Evolutionary conservation across 345 rosid species (phyloP).

Genomic region (Moricandia arvensis): DNA sequence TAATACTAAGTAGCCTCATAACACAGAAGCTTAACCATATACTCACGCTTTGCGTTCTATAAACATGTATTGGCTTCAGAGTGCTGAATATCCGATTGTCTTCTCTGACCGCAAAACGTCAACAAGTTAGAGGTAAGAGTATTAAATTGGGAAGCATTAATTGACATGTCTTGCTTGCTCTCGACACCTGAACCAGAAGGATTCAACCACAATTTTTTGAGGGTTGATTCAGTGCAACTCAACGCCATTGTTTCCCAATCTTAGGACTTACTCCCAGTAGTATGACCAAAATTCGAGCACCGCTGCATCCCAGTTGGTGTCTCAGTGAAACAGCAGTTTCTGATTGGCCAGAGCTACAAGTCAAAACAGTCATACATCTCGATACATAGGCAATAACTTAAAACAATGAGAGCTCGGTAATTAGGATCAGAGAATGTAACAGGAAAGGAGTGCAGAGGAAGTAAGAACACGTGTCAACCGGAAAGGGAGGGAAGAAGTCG

Average conservation of each 20-base stretch:
- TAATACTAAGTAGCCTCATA: not conserved
- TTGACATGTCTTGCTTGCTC: slow-evolving; percentile 26
- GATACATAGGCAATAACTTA: no score
- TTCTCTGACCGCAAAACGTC: slow-evolving; percentile 14
- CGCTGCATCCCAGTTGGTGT: slow-evolving; percentile 96
- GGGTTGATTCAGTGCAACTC: not conserved
- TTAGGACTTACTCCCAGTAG: slow-evolving; percentile 73
- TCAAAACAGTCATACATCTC: no score
- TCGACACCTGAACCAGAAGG: slow-evolving; percentile 57
- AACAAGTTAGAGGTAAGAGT: not conserved
- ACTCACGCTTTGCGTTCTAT: not conserved
- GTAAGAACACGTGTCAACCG: no score
- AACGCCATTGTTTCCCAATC: not conserved
- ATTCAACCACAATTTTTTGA: slow-evolving; percentile 18
- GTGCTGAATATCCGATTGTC: slow-evolving; percentile 27
- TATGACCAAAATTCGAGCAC: slow-evolving; percentile 88
- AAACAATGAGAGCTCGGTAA: no score
- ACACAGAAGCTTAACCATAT: not conserved
- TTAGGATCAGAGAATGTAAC: no score
- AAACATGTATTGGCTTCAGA: slow-evolving; percentile 18
- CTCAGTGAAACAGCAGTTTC: slow-evolving; percentile 82
- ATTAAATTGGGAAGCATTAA: not conserved
- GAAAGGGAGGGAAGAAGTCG: no score
- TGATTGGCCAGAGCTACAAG: slow-evolving; percentile 77
- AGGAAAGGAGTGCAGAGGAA: no score